Evolutionary conservation across 2,329 filamentous ascomycete species (phyloP), one percentile per base, ranked within the genome.

Genomic region (Phialocephala subalpina): DNA sequence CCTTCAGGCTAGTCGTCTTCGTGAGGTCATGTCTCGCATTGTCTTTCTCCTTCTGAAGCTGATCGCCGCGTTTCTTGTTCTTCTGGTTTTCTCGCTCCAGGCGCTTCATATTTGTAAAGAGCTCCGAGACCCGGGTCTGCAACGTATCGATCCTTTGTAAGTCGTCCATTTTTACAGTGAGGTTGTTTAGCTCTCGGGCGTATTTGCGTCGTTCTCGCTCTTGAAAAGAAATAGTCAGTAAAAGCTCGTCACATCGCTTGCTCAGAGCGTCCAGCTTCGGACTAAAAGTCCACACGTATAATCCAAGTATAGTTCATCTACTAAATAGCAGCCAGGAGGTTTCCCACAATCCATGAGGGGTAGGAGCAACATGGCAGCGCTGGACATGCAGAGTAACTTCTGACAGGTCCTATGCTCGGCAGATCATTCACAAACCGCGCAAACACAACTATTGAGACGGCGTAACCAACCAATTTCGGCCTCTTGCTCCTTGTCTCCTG

Each of bases 21-120:
- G 89, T 95, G 63, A 97, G 84, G 78, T 99, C 96, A 56, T 90
- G 92, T 73, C 94, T 89, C 64, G 92, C 91, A 72, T 92, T 90
- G 77, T 99, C 96, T 78, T 97, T 97, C 75, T 99, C 96, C 78
- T 98, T 99, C 79, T 99, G 96, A 63, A 99, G 80, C 75, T 93
- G 91, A 77, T 99, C 96, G 29, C 92, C 93, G 27, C 94, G 91
- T 79, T 97, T 97, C 84, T 97, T 98, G 74, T 95, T 96, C 81
- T 97, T 98, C 68, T 92, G 87, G 76, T 97, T 94, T 69, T 99
- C 96, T 67, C 94, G 91, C 78, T 99, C 95, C 67, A 97, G 86
- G 63, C 94, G 91, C 80, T 97, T 97, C 93, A 98, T 97, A 67
- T 97, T 94, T 62, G 92, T 90, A 65, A 98, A 84, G 4, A 98